Percentiles rank a stretch among this genome's conserved stretches.
phyloP scores from a whole-genome alignment of 139 green algal genomes.

The Chlorella vulgaris region DNA sequence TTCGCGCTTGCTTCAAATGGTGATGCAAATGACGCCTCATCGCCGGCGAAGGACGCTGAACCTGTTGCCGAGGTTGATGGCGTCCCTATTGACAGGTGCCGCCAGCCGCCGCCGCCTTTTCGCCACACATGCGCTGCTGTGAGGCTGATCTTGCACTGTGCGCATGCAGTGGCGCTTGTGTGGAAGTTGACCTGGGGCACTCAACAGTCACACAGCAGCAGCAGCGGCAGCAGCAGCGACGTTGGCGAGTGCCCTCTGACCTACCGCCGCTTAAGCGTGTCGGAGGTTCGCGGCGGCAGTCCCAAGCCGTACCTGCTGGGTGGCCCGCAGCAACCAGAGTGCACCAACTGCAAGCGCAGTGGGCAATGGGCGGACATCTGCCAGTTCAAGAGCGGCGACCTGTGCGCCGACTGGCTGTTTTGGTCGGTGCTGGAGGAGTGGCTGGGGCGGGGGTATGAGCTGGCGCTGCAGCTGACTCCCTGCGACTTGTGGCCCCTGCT shows the following conservation, averaged over 20 bases:
- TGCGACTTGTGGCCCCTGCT: slow-evolving; percentile 40
- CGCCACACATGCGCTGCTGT: background rate
- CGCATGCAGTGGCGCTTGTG: too few species aligned
- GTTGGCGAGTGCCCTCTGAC: background rate
- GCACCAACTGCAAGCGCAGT: slow-evolving; percentile 3
- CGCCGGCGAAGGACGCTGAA: too few species aligned
- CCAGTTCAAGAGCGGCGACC: slow-evolving; percentile 1
- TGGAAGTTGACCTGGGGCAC: too few species aligned
- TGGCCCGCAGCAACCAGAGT: background rate
- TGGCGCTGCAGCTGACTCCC: slow-evolving; percentile 15
- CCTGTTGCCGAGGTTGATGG: too few species aligned
- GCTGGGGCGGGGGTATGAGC: background rate
- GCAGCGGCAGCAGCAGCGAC: background rate
- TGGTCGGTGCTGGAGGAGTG: background rate
- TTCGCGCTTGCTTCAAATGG: too few species aligned
- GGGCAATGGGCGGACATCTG: background rate
- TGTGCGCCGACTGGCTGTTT: background rate
- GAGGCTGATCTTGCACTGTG: background rate
- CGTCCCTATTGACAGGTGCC: too few species aligned
- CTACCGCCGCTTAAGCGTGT: background rate
- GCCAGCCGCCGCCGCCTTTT: too few species aligned
- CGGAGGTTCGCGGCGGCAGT: background rate
- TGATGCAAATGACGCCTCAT: too few species aligned
- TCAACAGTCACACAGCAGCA: too few species aligned
- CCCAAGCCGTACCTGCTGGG: slow-evolving; percentile 5